Percentiles rank a stretch among this genome's conserved stretches.
phyloP scores from a whole-genome alignment of 2,329 filamentous ascomycete species.

The Cytospora chrysosperma region DNA sequence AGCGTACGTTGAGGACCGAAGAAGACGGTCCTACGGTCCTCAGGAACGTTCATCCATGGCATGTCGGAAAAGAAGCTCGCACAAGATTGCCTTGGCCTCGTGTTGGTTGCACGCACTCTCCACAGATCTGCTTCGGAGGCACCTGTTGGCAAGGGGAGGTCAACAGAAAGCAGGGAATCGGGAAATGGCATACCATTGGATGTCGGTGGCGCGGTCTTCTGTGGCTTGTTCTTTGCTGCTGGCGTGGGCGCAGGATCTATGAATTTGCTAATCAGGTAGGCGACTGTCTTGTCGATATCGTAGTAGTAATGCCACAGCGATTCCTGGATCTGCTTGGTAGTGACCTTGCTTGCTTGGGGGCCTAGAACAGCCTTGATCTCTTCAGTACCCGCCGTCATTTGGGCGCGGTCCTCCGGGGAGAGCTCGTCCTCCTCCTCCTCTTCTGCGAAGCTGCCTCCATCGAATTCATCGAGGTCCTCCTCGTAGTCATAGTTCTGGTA shows the following conservation, averaged over 20 bases:
- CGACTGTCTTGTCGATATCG: conserved; percentile 81
- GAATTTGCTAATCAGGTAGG: conserved; percentile 71
- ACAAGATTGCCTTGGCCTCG: conserved; percentile 33
- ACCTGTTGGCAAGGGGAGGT: conserved; percentile 21
- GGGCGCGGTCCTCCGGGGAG: conserved; percentile 46
- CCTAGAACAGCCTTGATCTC: conserved; percentile 68
- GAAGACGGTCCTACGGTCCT: conserved; percentile 63
- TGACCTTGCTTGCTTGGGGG: conserved; percentile 54
- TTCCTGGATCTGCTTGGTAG: conserved; percentile 73
- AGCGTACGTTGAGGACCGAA: conserved; percentile 52
- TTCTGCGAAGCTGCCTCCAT: conserved; percentile 41
- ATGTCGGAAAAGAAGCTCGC: conserved; percentile 75
- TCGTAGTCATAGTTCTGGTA: conserved; percentile 51
- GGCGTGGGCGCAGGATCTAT: conserved; percentile 45
- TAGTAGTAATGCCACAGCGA: conserved; percentile 96
- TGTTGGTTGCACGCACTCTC: conserved; percentile 25
- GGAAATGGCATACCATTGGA: conserved; percentile 28
- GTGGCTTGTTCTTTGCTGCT: conserved; percentile 37
- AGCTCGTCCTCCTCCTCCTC: conserved; percentile 47
- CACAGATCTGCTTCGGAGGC: conserved; percentile 23
- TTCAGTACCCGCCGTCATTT: conserved; percentile 63
- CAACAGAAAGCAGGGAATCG: conserved; percentile 1
- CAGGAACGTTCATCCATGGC: conserved; percentile 78
- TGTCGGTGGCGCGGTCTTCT: conserved; percentile 40
- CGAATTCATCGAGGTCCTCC: conserved; percentile 52